Conservation (phyloP, 768 basidiomycete species). For the Cantharellus anzutake region DNA sequence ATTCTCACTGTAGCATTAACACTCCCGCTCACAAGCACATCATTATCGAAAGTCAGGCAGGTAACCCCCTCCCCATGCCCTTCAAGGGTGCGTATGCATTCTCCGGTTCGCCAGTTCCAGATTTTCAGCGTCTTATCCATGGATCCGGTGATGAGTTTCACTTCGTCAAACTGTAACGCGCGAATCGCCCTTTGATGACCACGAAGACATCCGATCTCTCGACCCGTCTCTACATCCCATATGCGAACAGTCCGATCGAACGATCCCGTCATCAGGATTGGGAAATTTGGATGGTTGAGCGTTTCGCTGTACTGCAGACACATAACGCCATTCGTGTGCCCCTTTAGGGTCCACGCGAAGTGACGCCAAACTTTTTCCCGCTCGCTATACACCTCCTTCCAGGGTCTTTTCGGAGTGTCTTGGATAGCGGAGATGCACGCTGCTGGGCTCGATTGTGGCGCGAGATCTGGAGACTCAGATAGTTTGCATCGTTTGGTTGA, state of each 20-base stretch:
- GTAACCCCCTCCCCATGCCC: slow-evolving; percentile 88
- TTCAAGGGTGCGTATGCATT: slow-evolving; percentile 69
- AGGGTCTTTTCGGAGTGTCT: slow-evolving; percentile 50
- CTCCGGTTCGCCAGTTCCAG: slow-evolving; percentile 88
- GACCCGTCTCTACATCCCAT: slow-evolving; percentile 79
- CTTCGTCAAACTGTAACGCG: slow-evolving; percentile 87
- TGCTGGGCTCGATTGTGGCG: too few relatives aligned
- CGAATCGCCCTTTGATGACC: slow-evolving; percentile 89
- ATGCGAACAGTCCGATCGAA: slow-evolving; percentile 77
- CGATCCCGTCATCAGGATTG: slow-evolving; percentile 92
- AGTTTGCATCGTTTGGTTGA: too few relatives aligned
- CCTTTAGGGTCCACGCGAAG: slow-evolving; percentile 65
- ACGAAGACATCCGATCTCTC: slow-evolving; percentile 59
- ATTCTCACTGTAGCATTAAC: slow-evolving; percentile 91
- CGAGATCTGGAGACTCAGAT: too few relatives aligned
- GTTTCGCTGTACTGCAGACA: slow-evolving; percentile 89
- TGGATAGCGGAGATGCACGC: slow-evolving; percentile 23
- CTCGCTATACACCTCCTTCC: slow-evolving; percentile 98
- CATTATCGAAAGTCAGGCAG: slow-evolving; percentile 77
- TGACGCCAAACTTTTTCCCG: slow-evolving; percentile 98
- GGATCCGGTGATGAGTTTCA: slow-evolving; percentile 84
- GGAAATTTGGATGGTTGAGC: slow-evolving; percentile 64
- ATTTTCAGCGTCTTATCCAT: slow-evolving; percentile 93
- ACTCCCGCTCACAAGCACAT: slow-evolving; percentile 81
- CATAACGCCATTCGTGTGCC: slow-evolving; percentile 93